These are phyloP conservation scores for Funneliformis mosseae DNA, from an alignment of 192 early-diverging fungal species.

Conservation along the genomic window DNA sequence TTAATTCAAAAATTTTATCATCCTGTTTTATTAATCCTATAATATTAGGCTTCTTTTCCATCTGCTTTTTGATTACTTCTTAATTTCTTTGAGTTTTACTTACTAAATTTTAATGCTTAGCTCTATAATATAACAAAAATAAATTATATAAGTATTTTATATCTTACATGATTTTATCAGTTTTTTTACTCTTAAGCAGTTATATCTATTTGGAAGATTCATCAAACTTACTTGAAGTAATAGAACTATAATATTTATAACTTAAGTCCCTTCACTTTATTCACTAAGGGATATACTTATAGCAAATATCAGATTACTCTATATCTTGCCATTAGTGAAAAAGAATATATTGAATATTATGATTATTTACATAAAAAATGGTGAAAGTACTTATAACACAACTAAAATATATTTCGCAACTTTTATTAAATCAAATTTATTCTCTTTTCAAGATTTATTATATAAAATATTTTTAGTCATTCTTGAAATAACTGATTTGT, in stretches of 20 bases:
- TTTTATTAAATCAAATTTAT: not conserved
- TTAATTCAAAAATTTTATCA: no score
- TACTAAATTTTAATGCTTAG: not conserved
- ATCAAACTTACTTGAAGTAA: constrained; percentile 2
- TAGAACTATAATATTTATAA: constrained; percentile 2
- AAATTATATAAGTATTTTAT: no score
- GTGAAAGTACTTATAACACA: not conserved
- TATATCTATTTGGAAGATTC: not conserved
- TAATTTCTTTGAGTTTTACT: not conserved
- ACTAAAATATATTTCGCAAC: not conserved
- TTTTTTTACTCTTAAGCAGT: not conserved
- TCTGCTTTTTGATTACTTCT: not conserved
- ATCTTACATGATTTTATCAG: not conserved
- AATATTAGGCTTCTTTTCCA: not conserved
- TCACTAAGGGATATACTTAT: not conserved
- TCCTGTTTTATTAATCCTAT: no score
- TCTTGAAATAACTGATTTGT: not conserved
- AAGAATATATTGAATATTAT: not conserved
- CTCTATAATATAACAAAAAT: not conserved
- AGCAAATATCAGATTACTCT: not conserved
- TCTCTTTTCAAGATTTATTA: constrained; percentile 20
- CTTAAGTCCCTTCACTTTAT: constrained; percentile 10
- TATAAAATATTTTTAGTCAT: not conserved
- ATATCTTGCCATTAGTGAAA: not conserved
- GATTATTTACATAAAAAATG: constrained; percentile 3